phyloP scores from a whole-genome alignment of 129 eudicot genomes.

The Tagetes patula region DNA sequence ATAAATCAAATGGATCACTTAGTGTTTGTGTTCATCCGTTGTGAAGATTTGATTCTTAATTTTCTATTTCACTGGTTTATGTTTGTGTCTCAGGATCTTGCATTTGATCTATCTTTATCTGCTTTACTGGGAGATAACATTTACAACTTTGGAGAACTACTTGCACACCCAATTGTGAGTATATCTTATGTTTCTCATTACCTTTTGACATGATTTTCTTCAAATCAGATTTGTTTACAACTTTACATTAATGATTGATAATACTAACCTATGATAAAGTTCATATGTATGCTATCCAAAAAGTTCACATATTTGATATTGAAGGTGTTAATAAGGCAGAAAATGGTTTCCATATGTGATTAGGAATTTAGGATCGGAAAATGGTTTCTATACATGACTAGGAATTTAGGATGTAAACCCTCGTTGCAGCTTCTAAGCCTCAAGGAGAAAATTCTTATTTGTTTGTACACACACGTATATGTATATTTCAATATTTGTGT shows the following conservation, averaged over 20 bases:
- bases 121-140: conserved; percentile 94
- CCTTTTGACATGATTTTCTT: conserved; percentile 19
- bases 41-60: not conserved
- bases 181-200: conserved; percentile 17
- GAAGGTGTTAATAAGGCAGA: not conserved
- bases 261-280: not conserved
- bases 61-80: conserved; percentile 14
- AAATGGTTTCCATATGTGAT: not conserved
- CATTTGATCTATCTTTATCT: conserved; percentile 85
- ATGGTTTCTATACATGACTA: not conserved
- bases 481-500: not conserved
- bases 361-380: not conserved
- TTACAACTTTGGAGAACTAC: conserved; percentile 93
- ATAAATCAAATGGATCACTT: not conserved
- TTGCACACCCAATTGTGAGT: conserved; percentile 95
- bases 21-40: not conserved
- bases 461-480: not conserved
- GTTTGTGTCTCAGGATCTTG: conserved; percentile 61
- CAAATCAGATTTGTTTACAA: not conserved
- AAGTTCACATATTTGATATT: not conserved
- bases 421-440: not conserved
- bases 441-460: not conserved
- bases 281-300: not conserved
- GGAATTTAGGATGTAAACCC: not conserved
- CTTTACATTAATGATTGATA: not conserved